These are phyloP conservation scores for Lachnellula hyalina DNA, from an alignment of 2,329 filamentous ascomycete genomes.

Conservation along the genomic window DNA sequence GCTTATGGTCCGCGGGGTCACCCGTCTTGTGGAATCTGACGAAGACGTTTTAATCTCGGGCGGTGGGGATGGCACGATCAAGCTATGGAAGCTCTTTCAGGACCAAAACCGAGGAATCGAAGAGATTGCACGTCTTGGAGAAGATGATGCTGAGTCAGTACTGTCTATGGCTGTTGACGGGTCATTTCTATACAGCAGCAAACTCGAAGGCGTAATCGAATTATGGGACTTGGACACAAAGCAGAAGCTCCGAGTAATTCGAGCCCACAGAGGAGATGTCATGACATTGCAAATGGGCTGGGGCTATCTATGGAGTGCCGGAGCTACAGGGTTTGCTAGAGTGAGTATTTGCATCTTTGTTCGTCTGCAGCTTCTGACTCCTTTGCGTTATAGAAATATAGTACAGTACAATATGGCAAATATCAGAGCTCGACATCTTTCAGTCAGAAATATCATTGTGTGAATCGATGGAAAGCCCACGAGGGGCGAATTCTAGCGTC, in stretches of 20 bases:
- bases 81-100: constrained; percentile 72
- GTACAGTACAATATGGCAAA: constrained; percentile 58
- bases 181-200: constrained; percentile 87
- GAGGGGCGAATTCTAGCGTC: constrained; percentile 84
- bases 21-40: constrained; percentile 61
- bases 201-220: constrained; percentile 81
- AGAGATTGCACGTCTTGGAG: constrained; percentile 61
- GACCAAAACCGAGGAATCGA: constrained; percentile 56
- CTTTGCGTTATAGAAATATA: constrained; percentile 50
- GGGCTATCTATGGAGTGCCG: constrained; percentile 79
- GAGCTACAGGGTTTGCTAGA: constrained; percentile 81
- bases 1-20: constrained; percentile 70
- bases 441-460: constrained; percentile 77
- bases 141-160: constrained; percentile 58
- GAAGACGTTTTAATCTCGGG: constrained; percentile 85
- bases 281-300: constrained; percentile 82
- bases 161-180: constrained; percentile 82
- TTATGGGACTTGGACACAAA: constrained; percentile 96
- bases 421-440: constrained; percentile 46
- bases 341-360: constrained; percentile 44
- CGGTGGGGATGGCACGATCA: constrained; percentile 89
- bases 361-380: constrained; percentile 3
- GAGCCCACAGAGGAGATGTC: constrained; percentile 73
- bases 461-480: constrained; percentile 77
- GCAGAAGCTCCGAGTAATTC: constrained; percentile 83